Conservation (phyloP, 371 early-diverging fungal species). For the Chytridium lagenaria region DNA sequence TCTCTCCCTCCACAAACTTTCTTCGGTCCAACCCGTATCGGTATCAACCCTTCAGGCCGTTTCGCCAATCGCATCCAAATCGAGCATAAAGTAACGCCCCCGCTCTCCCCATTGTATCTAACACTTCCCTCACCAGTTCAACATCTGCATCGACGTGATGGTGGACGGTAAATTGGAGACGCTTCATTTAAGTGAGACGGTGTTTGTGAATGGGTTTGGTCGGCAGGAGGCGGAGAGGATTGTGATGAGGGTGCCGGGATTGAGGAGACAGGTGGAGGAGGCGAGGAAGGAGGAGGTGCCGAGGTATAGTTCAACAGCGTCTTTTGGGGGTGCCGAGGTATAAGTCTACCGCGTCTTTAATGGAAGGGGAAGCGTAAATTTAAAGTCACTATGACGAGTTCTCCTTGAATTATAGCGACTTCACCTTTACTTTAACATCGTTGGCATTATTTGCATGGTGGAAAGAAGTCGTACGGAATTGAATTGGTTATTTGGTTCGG, state of each 20-base stretch:
- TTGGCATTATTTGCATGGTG: too few relatives aligned
- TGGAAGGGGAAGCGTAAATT: too few relatives aligned
- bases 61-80: slow-evolving; percentile 38
- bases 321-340: background rate
- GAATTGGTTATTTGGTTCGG: too few relatives aligned
- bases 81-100: slow-evolving; percentile 34
- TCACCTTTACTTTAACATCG: too few relatives aligned
- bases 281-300: background rate
- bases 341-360: background rate
- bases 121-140: slow-evolving; percentile 1
- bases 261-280: background rate
- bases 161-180: too few relatives aligned
- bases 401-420: too few relatives aligned
- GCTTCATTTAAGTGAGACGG: background rate
- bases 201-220: slow-evolving; percentile 10
- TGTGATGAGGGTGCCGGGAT: slow-evolving; percentile 2
- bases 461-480: too few relatives aligned
- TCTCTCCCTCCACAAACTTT: slow-evolving; percentile 8
- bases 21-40: slow-evolving; percentile 25
- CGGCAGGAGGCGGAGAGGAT: background rate
- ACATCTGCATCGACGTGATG: slow-evolving; percentile 7
- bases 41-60: slow-evolving; percentile 36
- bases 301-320: background rate
- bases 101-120: background rate
- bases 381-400: too few relatives aligned